Base-by-base conservation (phyloP, 1,284 basidiomycete species). In the Leccinum cinnamomeum region DNA sequence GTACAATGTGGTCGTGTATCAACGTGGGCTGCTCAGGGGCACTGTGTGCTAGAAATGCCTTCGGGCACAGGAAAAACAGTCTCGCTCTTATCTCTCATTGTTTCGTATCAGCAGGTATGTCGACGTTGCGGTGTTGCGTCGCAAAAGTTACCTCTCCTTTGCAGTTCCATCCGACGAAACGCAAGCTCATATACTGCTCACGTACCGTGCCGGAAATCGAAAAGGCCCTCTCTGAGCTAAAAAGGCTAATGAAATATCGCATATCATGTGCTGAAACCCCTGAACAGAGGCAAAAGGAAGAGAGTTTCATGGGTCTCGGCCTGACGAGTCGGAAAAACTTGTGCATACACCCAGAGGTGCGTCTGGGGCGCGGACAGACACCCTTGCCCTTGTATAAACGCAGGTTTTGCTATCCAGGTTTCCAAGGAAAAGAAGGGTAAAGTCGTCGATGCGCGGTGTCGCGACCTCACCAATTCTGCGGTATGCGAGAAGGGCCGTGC, bases 181-280 rank as follows among this genome's bases (percentile, higher is more conserved):
- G 97, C 66, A 99, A 99, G 77, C 88, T 99, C 68, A 91, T 99
- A 68, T 99, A 99, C 77, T 99, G 97, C 78, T 99, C 97, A 25
- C 96, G 97, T 73, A 99, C 97, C 3, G 97, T 99, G n/a, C 97
- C 97, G 6, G 97, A 99, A 79, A 99, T 99, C 69, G 97, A 99
- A 77, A 99, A 99, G 77, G 97, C 97, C 0, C 81, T 99, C 55
- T 89, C 95, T 1, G 97, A 99, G 79, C 79, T 99, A 72, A 97
- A 98, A 77, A 82, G 97, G 54, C 79, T 99, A 46, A 95, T 99
- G 90, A 88, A 88, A 39, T 99, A 98, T 75, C 88, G 97, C 39
- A 82, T 86, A 70, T 78, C 79, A 50, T 82, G 77, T 68, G 88
- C 90, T 11, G 91, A 91, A 69, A 88, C 84, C 2, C 83, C 87